Conservation (phyloP, 2,329 filamentous ascomycete genomes). For the Corniculantispora saksenae region DNA sequence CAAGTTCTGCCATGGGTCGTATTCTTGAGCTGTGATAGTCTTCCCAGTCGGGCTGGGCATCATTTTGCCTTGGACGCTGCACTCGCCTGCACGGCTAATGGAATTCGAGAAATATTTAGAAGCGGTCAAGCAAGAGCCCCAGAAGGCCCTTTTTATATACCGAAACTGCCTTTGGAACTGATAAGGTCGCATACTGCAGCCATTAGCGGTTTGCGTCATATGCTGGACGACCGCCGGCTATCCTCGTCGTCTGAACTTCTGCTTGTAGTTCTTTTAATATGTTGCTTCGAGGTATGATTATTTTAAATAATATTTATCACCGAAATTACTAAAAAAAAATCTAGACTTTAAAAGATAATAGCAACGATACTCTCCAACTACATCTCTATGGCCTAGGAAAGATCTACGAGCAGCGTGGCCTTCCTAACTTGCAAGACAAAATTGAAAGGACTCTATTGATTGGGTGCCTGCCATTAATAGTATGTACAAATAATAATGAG, state of each 20-base stretch:
- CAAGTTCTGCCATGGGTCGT: not conserved
- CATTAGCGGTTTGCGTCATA: not conserved
- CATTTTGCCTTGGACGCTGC: not conserved
- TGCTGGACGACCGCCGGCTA: not conserved
- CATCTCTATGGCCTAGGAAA: not conserved
- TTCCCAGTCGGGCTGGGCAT: not conserved
- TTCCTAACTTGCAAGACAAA: not conserved
- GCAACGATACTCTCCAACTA: not conserved
- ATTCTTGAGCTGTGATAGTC: not conserved
- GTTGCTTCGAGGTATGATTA: not conserved
- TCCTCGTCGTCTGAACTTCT: not conserved
- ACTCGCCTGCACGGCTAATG: not conserved
- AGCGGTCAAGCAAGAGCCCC: not conserved
- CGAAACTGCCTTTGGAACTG: not conserved
- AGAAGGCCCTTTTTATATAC: not conserved
- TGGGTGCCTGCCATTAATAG: not conserved
- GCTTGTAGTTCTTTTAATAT: not conserved
- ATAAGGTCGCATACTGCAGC: not conserved
- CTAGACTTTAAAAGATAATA: not conserved
- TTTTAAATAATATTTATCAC: not conserved
- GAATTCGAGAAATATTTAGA: not conserved
- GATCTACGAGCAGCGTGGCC: conserved; percentile 1
- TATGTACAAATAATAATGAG: not conserved
- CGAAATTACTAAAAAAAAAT: not conserved
- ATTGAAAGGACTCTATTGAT: not conserved